A percentile compares a stretch with the other conserved stretches of the same genome.
Conservation (phyloP, 345 rosid species). For the Euphorbia tirucalli region DNA sequence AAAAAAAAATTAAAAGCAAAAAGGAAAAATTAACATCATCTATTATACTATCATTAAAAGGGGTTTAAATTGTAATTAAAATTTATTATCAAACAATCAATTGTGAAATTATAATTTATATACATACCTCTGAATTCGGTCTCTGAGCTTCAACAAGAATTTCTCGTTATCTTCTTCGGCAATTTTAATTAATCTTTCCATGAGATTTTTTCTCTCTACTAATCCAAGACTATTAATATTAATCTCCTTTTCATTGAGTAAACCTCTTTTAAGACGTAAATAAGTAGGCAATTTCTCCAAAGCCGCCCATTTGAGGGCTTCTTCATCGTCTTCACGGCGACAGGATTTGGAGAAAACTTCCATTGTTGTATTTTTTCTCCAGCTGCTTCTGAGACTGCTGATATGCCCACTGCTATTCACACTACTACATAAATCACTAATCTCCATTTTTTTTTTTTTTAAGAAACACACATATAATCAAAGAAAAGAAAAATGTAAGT, state of each 20-base stretch:
- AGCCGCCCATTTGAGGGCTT: constrained; percentile 89
- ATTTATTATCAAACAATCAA: too few relatives aligned
- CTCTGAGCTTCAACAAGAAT: constrained; percentile 74
- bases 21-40: too few relatives aligned
- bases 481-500: too few relatives aligned
- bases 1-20: not conserved
- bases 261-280: constrained; percentile 66
- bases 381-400: constrained; percentile 44
- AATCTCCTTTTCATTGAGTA: constrained; percentile 48
- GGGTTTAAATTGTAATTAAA: too few relatives aligned
- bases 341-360: constrained; percentile 45
- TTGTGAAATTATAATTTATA: too few relatives aligned
- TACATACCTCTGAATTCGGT: constrained; percentile 64
- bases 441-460: too few relatives aligned
- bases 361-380: constrained; percentile 33
- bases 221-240: constrained; percentile 60
- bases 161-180: constrained; percentile 86
- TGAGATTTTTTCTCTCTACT: constrained; percentile 63
- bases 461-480: too few relatives aligned
- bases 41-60: too few relatives aligned
- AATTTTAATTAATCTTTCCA: constrained; percentile 66
- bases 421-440: too few relatives aligned
- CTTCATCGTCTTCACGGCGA: constrained; percentile 45
- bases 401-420: constrained; percentile 28
- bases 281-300: constrained; percentile 76